These are phyloP conservation scores for Coemansia sp. DNA, from an alignment of 192 early-diverging fungal genomes.

Conservation along the genomic window DNA sequence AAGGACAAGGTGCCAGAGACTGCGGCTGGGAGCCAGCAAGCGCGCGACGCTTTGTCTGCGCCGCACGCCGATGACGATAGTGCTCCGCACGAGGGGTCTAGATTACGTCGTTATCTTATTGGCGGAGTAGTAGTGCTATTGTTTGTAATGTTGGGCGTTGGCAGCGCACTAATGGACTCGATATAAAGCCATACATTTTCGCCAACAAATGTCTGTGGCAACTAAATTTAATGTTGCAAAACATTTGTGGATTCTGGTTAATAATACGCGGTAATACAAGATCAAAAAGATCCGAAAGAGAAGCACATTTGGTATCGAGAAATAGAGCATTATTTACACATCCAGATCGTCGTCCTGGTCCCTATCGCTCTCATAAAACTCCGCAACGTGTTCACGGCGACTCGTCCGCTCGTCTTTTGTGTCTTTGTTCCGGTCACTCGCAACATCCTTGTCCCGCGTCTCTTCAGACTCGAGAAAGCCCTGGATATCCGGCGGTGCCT, in stretches of 20 bases:
- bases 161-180: conserved; percentile 19
- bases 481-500: conserved; percentile 64
- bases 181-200: neutral
- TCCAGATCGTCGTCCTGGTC: conserved; percentile 40
- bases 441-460: conserved; percentile 20
- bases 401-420: conserved; percentile 24
- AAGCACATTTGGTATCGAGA: neutral
- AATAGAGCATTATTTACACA: neutral
- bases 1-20: neutral
- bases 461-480: conserved; percentile 51
- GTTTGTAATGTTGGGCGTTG: conserved; percentile 18
- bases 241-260: too few species aligned
- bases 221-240: too few species aligned
- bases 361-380: conserved; percentile 49
- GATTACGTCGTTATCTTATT: conserved; percentile 8
- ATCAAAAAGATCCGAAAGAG: too few species aligned
- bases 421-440: conserved; percentile 20
- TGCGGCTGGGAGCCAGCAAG: neutral
- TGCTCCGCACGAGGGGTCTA: neutral
- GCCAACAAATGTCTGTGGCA: too few species aligned
- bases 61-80: neutral
- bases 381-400: conserved; percentile 32
- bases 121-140: conserved; percentile 12
- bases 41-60: neutral
- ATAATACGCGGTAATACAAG: too few species aligned